Evolutionary conservation across 345 rosid species (phyloP).

Genomic region (Brassica carinata): DNA sequence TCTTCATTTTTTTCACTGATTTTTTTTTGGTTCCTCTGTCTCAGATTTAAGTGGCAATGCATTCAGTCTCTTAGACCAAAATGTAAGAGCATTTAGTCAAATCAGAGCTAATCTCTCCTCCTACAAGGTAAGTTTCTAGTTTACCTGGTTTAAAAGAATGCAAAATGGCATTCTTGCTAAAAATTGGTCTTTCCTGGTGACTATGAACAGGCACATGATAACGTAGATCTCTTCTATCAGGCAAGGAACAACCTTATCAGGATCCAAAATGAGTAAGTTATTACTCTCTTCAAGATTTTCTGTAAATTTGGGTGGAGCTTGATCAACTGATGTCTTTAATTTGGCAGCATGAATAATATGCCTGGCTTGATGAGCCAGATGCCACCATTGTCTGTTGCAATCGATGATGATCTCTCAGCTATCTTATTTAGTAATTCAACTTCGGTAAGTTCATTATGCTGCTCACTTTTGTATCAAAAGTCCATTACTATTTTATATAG

Average conservation of each 20-base stretch:
- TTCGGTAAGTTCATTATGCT: conserved; percentile 51
- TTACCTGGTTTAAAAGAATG: background rate
- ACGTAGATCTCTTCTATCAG: conserved; percentile 64
- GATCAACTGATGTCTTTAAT: conserved; percentile 21
- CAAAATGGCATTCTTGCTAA: conserved; percentile 13
- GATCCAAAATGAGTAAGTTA: conserved; percentile 76
- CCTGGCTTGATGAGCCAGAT: conserved; percentile 93
- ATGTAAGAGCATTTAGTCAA: conserved; percentile 64
- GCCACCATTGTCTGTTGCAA: conserved; percentile 75
- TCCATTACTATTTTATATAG: background rate
- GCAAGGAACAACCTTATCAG: conserved; percentile 71
- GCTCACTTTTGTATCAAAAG: background rate
- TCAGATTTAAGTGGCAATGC: conserved; percentile 69
- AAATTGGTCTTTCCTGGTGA: background rate
- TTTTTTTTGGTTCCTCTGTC: conserved; percentile 31
- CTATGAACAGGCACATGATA: conserved; percentile 71
- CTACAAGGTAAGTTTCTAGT: conserved; percentile 55
- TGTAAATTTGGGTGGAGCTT: conserved; percentile 17
- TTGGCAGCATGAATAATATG: conserved; percentile 71
- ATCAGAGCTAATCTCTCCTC: conserved; percentile 74
- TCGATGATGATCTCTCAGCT: conserved; percentile 71
- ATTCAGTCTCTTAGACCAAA: conserved; percentile 73
- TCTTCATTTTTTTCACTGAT: background rate
- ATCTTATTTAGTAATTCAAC: conserved; percentile 53
- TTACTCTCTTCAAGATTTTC: conserved; percentile 20